Conservation (phyloP, 352 stramenopile species). For the Pythium folliculosum region DNA sequence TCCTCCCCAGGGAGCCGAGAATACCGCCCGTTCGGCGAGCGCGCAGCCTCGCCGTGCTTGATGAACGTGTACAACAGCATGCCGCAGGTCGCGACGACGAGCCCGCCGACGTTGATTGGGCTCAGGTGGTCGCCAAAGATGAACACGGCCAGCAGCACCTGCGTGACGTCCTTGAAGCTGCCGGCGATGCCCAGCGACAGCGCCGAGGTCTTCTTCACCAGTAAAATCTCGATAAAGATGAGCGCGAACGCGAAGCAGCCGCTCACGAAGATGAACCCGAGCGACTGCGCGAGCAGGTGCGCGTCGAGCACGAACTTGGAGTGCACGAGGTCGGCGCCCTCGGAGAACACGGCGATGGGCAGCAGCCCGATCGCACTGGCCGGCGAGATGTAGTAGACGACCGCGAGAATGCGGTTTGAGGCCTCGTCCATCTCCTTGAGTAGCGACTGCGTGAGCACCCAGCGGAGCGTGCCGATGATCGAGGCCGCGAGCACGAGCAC, state of each 20-base stretch:
- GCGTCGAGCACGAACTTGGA: conserved; percentile 66
- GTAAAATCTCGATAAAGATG: conserved; percentile 79
- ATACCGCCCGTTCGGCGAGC: conserved; percentile 26
- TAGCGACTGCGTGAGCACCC: conserved; percentile 83
- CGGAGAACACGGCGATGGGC: conserved; percentile 60
- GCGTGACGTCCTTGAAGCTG: conserved; percentile 79
- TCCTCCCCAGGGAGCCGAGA: conserved; percentile 29
- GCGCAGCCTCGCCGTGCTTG: conserved; percentile 49
- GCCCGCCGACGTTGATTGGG: conserved; percentile 61
- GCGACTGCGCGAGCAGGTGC: conserved; percentile 47
- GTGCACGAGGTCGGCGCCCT: conserved; percentile 44
- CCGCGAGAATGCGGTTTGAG: conserved; percentile 68
- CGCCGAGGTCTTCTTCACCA: conserved; percentile 83
- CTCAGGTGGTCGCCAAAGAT: conserved; percentile 74
- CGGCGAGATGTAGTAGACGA: conserved; percentile 84
- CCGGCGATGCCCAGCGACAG: conserved; percentile 77
- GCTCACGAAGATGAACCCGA: conserved; percentile 70
- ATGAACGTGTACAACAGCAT: conserved; percentile 80
- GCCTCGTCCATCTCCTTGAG: conserved; percentile 64
- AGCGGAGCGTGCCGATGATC: conserved; percentile 73
- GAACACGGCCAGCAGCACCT: conserved; percentile 75
- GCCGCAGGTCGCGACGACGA: conserved; percentile 68
- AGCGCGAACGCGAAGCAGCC: conserved; percentile 62
- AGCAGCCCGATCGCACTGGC: conserved; percentile 69
- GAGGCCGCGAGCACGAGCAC: conserved; percentile 66